phyloP scores from a whole-genome alignment of 441 rosid genomes.

The Pelargonium myrrhifolium region DNA sequence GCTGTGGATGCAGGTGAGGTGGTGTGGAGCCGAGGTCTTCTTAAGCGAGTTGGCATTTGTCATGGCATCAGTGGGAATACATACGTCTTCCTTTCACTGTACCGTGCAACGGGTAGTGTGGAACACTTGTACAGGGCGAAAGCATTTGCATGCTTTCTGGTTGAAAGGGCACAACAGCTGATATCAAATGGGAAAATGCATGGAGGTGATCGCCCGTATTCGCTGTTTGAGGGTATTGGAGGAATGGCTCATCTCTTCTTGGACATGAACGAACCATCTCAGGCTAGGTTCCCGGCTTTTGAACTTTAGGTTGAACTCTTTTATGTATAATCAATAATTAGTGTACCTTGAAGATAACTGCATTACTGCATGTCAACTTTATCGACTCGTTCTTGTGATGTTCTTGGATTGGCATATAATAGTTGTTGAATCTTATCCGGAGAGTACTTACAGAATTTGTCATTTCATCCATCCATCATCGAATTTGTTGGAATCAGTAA shows the following conservation, averaged over 20 bases:
- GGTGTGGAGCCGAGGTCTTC: conserved; percentile 59
- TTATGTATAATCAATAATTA: neutral
- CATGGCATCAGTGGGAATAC: conserved; percentile 68
- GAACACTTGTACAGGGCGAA: conserved; percentile 44
- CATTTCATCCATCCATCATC: too few relatives aligned
- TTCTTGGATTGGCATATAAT: too few relatives aligned
- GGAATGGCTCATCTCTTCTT: conserved; percentile 69
- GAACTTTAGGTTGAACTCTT: conserved; percentile 30
- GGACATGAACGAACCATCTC: conserved; percentile 52
- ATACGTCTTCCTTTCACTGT: conserved; percentile 51
- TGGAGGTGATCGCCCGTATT: conserved; percentile 54
- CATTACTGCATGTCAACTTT: too few relatives aligned
- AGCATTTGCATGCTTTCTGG: conserved; percentile 63
- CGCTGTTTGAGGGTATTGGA: conserved; percentile 70
- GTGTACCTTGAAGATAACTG: neutral
- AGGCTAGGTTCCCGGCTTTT: conserved; percentile 65
- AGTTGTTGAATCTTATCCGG: too few relatives aligned
- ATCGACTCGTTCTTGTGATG: too few relatives aligned
- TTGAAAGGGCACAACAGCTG: conserved; percentile 40
- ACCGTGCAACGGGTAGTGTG: conserved; percentile 36
- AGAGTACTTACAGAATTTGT: too few relatives aligned
- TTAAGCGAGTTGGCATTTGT: conserved; percentile 56
- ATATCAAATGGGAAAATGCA: conserved; percentile 55
- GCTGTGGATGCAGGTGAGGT: conserved; percentile 57
- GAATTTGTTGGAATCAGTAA: too few relatives aligned